Evolutionary conservation across 2,329 filamentous ascomycete species (phyloP).

Genomic region (Xylaria digitata): DNA sequence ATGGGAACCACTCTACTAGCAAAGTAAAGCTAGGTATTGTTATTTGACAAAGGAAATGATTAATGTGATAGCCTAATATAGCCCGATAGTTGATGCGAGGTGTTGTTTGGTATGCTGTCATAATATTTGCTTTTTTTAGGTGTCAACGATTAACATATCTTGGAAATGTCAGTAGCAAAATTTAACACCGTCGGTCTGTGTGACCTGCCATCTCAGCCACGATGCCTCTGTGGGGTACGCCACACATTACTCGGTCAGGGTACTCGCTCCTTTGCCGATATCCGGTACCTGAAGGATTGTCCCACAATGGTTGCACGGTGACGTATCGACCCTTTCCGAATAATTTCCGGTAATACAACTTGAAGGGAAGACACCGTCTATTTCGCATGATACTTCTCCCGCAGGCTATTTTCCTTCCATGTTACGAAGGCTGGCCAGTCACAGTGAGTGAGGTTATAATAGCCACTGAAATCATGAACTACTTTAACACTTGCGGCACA

Average conservation of each 20-base stretch:
- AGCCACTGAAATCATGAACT: constrained; percentile 23
- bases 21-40: not conserved
- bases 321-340: not conserved
- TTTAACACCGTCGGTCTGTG: constrained; percentile 12
- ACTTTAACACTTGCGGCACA: constrained; percentile 9
- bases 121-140: not conserved
- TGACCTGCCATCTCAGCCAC: constrained; percentile 21
- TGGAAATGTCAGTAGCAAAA: not conserved
- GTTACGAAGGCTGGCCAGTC: constrained; percentile 10
- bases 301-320: constrained; percentile 12
- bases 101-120: not conserved
- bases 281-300: constrained; percentile 22
- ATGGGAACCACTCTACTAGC: too few species aligned
- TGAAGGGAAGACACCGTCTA: not conserved
- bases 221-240: constrained; percentile 1
- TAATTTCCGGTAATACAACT: constrained; percentile 29
- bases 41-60: not conserved
- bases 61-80: not conserved
- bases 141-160: too few species aligned
- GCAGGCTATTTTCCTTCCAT: not conserved
- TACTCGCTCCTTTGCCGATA: constrained; percentile 17
- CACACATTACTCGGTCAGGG: constrained; percentile 5
- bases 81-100: not conserved
- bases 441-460: constrained; percentile 6
- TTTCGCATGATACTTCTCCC: not conserved